phyloP scores from a whole-genome alignment of 495 filamentous ascomycete species.

The Haplographium delicatum region DNA sequence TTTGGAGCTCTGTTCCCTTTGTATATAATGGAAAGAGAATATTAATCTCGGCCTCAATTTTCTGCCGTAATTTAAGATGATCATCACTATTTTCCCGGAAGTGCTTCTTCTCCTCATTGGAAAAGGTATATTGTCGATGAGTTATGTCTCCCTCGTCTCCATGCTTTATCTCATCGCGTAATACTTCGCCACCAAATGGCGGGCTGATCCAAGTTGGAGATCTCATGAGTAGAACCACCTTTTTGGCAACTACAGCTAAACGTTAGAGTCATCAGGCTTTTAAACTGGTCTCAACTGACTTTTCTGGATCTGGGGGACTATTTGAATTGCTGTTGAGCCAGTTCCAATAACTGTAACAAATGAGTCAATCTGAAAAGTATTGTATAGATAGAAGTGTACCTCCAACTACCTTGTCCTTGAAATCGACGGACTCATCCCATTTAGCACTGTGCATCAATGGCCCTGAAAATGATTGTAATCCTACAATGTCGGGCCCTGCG shows the following conservation, averaged over 20 bases:
- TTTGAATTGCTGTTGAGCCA: slow-evolving; percentile 49
- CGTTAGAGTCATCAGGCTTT: no score
- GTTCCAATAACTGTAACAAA: slow-evolving; percentile 51
- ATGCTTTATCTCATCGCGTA: no score
- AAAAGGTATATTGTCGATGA: neutral
- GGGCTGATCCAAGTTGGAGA: slow-evolving; percentile 62
- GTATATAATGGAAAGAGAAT: neutral
- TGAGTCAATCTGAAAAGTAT: no score
- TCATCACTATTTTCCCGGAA: neutral
- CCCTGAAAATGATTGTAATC: slow-evolving; percentile 33
- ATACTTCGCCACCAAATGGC: no score
- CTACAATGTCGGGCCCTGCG: slow-evolving; percentile 43
- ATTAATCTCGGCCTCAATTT: neutral
- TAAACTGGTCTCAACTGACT: no score
- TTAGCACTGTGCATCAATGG: slow-evolving; percentile 33
- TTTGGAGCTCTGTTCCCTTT: neutral
- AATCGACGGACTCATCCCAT: slow-evolving; percentile 36
- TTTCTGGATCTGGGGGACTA: slow-evolving; percentile 36
- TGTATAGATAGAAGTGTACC: no score
- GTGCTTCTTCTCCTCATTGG: neutral
- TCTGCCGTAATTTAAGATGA: neutral
- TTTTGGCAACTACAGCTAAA: no score
- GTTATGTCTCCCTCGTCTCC: no score
- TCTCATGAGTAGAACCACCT: slow-evolving; percentile 57
- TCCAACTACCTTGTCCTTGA: slow-evolving; percentile 37